phyloP scores from a whole-genome alignment of 2,329 filamentous ascomycete species.

The Fusarium miscanthi region DNA sequence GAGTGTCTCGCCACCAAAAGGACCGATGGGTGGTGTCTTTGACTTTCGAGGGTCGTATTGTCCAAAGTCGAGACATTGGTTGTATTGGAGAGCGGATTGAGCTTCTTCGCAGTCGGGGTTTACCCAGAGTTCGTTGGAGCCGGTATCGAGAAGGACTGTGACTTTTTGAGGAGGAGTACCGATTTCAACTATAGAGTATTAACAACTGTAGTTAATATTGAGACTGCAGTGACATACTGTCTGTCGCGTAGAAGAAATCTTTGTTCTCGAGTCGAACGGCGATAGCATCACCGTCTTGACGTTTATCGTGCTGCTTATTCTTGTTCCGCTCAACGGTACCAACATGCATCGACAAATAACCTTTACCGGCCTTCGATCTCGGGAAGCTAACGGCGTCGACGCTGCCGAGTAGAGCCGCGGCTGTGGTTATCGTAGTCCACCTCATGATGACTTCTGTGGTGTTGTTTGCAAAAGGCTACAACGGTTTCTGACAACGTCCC shows the following conservation, averaged over 20 bases:
- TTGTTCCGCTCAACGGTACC: conserved; percentile 46
- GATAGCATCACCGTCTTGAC: conserved; percentile 42
- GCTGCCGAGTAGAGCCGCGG: conserved; percentile 25
- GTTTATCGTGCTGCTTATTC: conserved; percentile 36
- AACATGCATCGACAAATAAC: conserved; percentile 53
- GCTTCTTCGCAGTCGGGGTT: conserved; percentile 61
- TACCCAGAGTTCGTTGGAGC: conserved; percentile 67
- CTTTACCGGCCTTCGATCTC: conserved; percentile 49
- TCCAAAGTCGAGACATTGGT: conserved; percentile 56
- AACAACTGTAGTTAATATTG: background rate
- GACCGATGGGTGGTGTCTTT: conserved; percentile 51
- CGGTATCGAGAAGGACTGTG: conserved; percentile 62
- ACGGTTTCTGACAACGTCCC: background rate
- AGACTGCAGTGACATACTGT: conserved; percentile 47
- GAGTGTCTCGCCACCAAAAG: conserved; percentile 53
- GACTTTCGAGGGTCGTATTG: conserved; percentile 58
- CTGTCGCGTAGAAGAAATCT: conserved; percentile 54
- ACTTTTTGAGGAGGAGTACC: conserved; percentile 57
- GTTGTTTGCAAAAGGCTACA: conserved; percentile 1
- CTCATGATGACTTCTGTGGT: conserved; percentile 36
- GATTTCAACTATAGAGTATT: conserved; percentile 52
- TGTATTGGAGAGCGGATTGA: conserved; percentile 47
- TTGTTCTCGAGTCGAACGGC: conserved; percentile 50
- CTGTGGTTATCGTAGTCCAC: conserved; percentile 38
- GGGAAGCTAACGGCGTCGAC: conserved; percentile 42